Evolutionary conservation across 805 yeast species (phyloP), one percentile per base, ranked within the genome.

Genomic region (Wickerhamia fluorescens): DNA sequence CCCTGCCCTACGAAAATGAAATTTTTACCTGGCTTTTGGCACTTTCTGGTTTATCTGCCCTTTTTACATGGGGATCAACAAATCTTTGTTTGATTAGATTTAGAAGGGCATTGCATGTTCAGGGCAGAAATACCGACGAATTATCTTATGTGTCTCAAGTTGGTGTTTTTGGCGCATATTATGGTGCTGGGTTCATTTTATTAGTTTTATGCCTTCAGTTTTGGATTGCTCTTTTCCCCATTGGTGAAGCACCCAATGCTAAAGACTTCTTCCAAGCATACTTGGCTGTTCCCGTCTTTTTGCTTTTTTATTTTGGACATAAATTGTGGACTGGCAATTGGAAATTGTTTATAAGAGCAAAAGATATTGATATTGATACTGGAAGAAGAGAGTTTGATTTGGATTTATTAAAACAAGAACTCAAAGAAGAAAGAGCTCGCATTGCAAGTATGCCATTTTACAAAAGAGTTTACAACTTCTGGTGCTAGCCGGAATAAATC

Each of bases 11-110:
- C 33, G 71, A 72, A 49, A 68, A 66, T 30, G 66, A 54, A 6
- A 78, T 78, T 16, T 83, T 83, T 57, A 61, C 62, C 36, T 82
- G 92, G 92, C 55, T 82, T 51, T 61, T 79, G 44, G 79, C 87
- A 9, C 51, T 83, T 18, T 75, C 85, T 23, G 87, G 88, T 36
- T 60, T 83, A 37, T 74, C 86, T 1, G 74, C 86, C 11, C 61
- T 82, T 33, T 73, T 79, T 54, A 76, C 82, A 14, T 83, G 94
- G 94, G 78, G 77, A 28, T 70, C 85, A 5, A 75, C 81, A 38
- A 75, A 80, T 45, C 55, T 70, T 21, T 72, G 78, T 25, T 87
- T 79, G 46, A 41, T 77, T 23, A 68, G 75, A 33, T 83, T 80
- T 58, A 68, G 73, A 47, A 63, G 67, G 27, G 86, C 81, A 2